Evolutionary conservation across 441 rosid species (phyloP), one percentile per base, ranked within the genome.

Genomic region (Populus tomentosa): DNA sequence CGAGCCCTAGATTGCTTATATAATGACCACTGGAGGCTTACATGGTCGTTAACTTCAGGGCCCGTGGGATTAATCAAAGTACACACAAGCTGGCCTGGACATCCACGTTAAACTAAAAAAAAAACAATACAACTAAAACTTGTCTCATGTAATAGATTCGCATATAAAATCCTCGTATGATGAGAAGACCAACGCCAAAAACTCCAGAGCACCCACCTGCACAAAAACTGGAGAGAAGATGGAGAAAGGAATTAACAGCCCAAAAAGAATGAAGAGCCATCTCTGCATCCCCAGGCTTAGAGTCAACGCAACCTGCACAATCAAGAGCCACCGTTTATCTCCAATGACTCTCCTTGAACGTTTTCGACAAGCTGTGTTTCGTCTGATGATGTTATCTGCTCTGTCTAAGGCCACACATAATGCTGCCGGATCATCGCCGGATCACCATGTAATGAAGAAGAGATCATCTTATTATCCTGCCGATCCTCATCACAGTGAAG

Each of bases 321-420:
- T 28, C 77, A 75, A 65, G 75, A 86, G 23, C 76, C 78, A 61
- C 83, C 86, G 83, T 42, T 79, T 85, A 11, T 84, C 90, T 2
- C 89, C 89, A 2, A 77, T 84, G 80, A 80, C 92, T 67, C 86
- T 91, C 40, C 84, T 93, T 0, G 89, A 93, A 24, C 94, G 92
- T 26, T 88, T 91, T 80, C 88, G 92, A 0, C 90, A 89, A 28
- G 90, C 91, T 1, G 86, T 93, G 66, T 85, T 91, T 59, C 89
- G 91, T 40, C 73, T 93, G 70, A 89, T 90, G 77, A 89, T 93
- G 98, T 28, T 88, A 23, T 90, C 93, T 11, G 92, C 98, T 53
- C 84, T 85, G 32, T 79, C 91, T 77, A 86, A 86, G 82, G 38
- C 81, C 76, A 74, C 78, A 1, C 16, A 36, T 18, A 67, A 21